phyloP scores from a whole-genome alignment of 2,329 filamentous ascomycete species.

The Alternaria brassicae region DNA sequence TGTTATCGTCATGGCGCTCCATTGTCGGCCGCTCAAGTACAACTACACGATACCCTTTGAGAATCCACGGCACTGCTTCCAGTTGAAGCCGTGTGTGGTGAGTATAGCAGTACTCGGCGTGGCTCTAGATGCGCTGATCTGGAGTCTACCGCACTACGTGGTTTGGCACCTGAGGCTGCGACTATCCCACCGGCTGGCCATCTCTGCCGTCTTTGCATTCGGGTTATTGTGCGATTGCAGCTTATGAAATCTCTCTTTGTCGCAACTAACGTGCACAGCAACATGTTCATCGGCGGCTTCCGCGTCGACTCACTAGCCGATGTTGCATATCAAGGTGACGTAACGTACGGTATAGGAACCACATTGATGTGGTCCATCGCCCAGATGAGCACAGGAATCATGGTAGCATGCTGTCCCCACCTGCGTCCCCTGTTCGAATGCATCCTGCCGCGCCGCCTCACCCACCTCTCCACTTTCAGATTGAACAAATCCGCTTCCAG shows the following conservation, averaged over 20 bases:
- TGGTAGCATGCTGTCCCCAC: conserved; percentile 33
- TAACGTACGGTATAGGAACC: conserved; percentile 25
- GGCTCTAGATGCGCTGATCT: conserved; percentile 30
- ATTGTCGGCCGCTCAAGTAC: conserved; percentile 33
- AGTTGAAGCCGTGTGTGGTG: conserved; percentile 20
- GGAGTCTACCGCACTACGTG: conserved; percentile 34
- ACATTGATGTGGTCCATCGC: conserved; percentile 30
- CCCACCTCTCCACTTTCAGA: conserved; percentile 9
- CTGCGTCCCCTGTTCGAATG: conserved; percentile 36
- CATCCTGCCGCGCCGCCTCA: conserved; percentile 20
- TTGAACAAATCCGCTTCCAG: neutral
- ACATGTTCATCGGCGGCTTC: conserved; percentile 25
- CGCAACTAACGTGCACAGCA: conserved; percentile 22
- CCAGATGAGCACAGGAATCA: conserved; percentile 34
- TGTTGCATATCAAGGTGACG: conserved; percentile 15
- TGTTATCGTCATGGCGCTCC: conserved; percentile 20
- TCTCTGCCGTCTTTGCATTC: conserved; percentile 34
- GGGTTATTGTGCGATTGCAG: conserved; percentile 27
- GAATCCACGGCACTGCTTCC: conserved; percentile 27
- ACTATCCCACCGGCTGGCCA: conserved; percentile 32
- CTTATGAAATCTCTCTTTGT: neutral
- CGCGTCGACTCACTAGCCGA: conserved; percentile 16
- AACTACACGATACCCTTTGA: conserved; percentile 30
- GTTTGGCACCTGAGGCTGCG: conserved; percentile 35
- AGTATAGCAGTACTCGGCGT: conserved; percentile 19